A percentile compares a stretch with the other conserved stretches of the same genome.
Conservation (phyloP, 108 stramenopile species). For the Cyclotella cryptica region DNA sequence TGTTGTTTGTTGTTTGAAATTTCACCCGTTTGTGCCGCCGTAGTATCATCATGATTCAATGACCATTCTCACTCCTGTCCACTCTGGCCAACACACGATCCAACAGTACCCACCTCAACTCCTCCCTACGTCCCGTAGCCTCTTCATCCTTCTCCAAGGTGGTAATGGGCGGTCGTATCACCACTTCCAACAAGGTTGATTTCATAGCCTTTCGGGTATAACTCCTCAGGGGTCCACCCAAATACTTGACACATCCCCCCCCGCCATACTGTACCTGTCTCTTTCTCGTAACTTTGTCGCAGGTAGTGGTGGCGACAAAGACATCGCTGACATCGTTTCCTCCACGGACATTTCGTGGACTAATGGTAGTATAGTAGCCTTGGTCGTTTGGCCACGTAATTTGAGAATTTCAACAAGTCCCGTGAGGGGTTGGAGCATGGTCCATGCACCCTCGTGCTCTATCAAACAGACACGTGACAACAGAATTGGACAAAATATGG, state of each 20-base stretch:
- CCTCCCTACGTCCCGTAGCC: conserved; percentile 34
- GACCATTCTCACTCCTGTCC: conserved; percentile 16
- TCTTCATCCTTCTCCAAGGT: conserved; percentile 54
- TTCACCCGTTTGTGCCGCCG: neutral
- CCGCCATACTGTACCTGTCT: conserved; percentile 10
- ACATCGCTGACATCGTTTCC: conserved; percentile 64
- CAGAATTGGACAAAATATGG: too few relatives aligned
- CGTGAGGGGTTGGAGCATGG: conserved; percentile 68
- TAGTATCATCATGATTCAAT: neutral
- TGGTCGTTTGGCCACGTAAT: conserved; percentile 72
- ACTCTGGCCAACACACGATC: conserved; percentile 39
- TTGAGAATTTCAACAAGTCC: conserved; percentile 69
- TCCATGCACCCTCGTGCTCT: conserved; percentile 83
- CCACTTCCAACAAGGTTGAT: conserved; percentile 73
- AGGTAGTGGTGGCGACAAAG: conserved; percentile 26
- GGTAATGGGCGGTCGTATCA: conserved; percentile 74
- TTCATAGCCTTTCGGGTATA: conserved; percentile 67
- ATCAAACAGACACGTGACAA: too few relatives aligned
- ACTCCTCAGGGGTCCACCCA: conserved; percentile 77
- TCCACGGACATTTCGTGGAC: conserved; percentile 62
- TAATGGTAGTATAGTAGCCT: conserved; percentile 62
- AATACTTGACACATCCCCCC: conserved; percentile 64
- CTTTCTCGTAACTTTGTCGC: conserved; percentile 18
- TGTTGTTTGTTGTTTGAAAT: conserved; percentile 13
- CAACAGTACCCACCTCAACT: conserved; percentile 43